These are phyloP conservation scores for Candida wancherniae DNA, from an alignment of 805 yeast genomes.

Conservation along the genomic window DNA sequence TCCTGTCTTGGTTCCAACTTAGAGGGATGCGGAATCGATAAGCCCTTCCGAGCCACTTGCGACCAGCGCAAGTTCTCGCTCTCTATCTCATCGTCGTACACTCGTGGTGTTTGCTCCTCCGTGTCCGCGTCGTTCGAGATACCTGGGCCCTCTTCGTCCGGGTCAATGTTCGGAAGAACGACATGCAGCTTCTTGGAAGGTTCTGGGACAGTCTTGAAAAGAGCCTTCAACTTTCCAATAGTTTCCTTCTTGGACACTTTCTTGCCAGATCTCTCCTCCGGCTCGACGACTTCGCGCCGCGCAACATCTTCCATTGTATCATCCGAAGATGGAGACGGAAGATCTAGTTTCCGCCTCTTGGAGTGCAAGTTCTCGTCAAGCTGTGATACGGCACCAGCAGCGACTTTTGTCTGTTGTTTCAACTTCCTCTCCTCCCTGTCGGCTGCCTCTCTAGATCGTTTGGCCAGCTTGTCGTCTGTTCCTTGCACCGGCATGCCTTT, in stretches of 20 bases:
- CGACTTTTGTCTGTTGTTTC: slow-evolving; percentile 16
- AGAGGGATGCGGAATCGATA: slow-evolving; percentile 40
- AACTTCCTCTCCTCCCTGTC: slow-evolving; percentile 17
- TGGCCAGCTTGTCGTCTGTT: slow-evolving; percentile 26
- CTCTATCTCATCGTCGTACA: slow-evolving; percentile 1
- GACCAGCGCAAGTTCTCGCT: slow-evolving; percentile 31
- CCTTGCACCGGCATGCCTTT: slow-evolving; percentile 43
- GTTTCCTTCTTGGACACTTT: slow-evolving; percentile 3
- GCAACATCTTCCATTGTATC: too few relatives aligned
- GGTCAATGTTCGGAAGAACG: slow-evolving; percentile 29
- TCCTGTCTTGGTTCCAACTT: too few relatives aligned
- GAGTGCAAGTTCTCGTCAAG: slow-evolving; percentile 18
- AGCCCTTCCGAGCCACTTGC: slow-evolving; percentile 41
- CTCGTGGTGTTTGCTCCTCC: background rate
- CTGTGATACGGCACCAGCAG: slow-evolving; percentile 20
- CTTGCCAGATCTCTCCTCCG: background rate
- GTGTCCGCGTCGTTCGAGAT: background rate
- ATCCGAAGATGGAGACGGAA: slow-evolving; percentile 28
- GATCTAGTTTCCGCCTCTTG: slow-evolving; percentile 24
- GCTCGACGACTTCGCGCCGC: slow-evolving; percentile 2
- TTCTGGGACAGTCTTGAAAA: slow-evolving; percentile 26
- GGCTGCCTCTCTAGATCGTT: slow-evolving; percentile 21
- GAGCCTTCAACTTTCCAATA: slow-evolving; percentile 1
- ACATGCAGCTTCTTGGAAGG: slow-evolving; percentile 35
- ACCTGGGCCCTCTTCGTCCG: slow-evolving; percentile 14